Evolutionary conservation across 192 early-diverging fungal genomes (phyloP).

Genomic region (Rhizoclosmatium globosum): DNA sequence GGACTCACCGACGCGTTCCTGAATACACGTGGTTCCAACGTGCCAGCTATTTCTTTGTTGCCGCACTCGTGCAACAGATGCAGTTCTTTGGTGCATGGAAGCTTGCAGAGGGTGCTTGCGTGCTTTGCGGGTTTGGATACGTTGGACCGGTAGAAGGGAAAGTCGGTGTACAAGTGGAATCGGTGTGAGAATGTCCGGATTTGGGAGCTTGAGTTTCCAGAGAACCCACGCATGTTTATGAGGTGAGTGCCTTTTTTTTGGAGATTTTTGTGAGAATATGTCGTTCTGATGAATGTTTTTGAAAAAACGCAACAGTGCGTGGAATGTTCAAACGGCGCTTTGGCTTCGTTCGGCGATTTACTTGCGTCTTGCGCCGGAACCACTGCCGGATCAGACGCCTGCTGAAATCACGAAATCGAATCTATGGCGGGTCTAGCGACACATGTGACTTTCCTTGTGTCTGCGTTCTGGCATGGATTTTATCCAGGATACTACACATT

Average conservation of each 20-base stretch:
- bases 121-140: slow-evolving; percentile 83
- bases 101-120: slow-evolving; percentile 86
- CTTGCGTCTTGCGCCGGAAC: slow-evolving; percentile 57
- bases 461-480: slow-evolving; percentile 94
- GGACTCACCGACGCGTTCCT: slow-evolving; percentile 11
- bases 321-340: slow-evolving; percentile 88
- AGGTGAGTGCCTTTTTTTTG: neutral
- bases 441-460: slow-evolving; percentile 80
- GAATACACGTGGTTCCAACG: neutral
- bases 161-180: slow-evolving; percentile 66
- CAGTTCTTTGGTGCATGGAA: slow-evolving; percentile 75
- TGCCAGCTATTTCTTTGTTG: slow-evolving; percentile 58
- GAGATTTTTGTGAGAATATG: neutral
- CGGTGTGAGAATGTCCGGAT: slow-evolving; percentile 80
- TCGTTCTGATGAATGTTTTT: neutral
- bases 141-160: slow-evolving; percentile 65
- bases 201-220: slow-evolving; percentile 66
- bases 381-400: slow-evolving; percentile 24
- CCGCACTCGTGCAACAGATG: slow-evolving; percentile 62
- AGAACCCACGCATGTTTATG: slow-evolving; percentile 56
- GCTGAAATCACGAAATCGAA: slow-evolving; percentile 36
- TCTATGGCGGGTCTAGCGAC: slow-evolving; percentile 54
- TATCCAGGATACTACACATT: slow-evolving; percentile 53
- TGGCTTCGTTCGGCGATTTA: slow-evolving; percentile 91
- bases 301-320: slow-evolving; percentile 57